Base-by-base conservation (phyloP, 768 basidiomycete species). In the Pholiota molesta region DNA sequence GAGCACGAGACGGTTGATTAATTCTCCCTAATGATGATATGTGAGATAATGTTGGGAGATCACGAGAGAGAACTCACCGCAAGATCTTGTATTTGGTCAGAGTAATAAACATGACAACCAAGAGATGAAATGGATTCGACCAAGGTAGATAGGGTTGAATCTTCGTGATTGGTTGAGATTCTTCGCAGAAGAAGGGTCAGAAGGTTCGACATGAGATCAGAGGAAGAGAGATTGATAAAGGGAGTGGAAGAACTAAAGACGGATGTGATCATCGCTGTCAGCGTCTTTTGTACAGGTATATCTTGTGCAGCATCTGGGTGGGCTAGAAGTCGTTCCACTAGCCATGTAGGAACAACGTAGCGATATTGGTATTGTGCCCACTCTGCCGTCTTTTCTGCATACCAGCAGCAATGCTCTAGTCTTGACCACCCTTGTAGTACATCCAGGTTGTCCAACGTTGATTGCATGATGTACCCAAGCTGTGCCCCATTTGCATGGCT, bases 351-450 rank as follows among this genome's bases (percentile, higher is more conserved):
- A 7, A 97, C 86, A 26, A 90, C 90, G 69, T 92, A 97, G 26
- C 96, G 90, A 74, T 96, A 96, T 71, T 96, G 96, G 65, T 96
- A 94, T 70, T 92, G 93, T 5, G 92, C 85, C 91, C 93, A 96
- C 68, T 93, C 89, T n/a, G 87, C 87, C 5, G 85, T 81, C 68
- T 85, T 88, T 61, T 87, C 84, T 13, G 89, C 86, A 60, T 94
- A 80, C 95, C 95, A 98, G 59, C 87, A 84, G 69, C 89, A 96
- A 67, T 94, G 87, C 7, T 86, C 84, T 0, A 83, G 66, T 62
- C 86, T 84, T 17, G 67, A 69, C 95, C 95, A 97, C 21, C 83
- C 83, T 28, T 79, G 71, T 8, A 81, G 74, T 10, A 80, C 76
- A 45, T 92, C 86, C 40, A 95, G 80, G 65, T 81, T 86, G 64